A percentile compares a stretch with the other conserved stretches of the same genome.
Evolutionary conservation across 805 yeast species (phyloP).

Genomic region (Starmera pachycereana): DNA sequence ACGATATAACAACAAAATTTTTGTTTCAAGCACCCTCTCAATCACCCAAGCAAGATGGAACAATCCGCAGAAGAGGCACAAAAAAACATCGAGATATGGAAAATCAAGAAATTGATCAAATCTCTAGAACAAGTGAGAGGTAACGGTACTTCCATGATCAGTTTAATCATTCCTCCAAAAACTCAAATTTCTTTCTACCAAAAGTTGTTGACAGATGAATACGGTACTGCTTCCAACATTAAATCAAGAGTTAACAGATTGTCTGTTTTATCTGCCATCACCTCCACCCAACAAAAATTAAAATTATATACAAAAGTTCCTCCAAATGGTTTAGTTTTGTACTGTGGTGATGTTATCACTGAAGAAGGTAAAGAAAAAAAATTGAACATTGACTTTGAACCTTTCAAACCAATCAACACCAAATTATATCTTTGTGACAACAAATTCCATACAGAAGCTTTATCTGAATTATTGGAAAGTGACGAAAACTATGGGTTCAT

Average conservation of each 20-base stretch:
- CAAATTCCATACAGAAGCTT: constrained; percentile 96
- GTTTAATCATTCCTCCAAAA: constrained; percentile 89
- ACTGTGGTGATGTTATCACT: constrained; percentile 97
- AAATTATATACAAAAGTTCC: constrained; percentile 87
- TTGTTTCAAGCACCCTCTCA: background rate
- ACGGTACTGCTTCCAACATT: constrained; percentile 97
- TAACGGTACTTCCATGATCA: constrained; percentile 98
- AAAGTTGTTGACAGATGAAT: constrained; percentile 94
- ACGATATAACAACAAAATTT: background rate
- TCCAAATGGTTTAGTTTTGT: constrained; percentile 86
- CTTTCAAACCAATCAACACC: constrained; percentile 98
- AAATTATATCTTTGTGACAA: constrained; percentile 92
- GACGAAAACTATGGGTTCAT: constrained; percentile 97
- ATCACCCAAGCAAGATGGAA: constrained; percentile 19
- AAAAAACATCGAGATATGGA: constrained; percentile 97
- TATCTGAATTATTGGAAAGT: constrained; percentile 85
- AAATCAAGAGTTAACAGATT: constrained; percentile 95
- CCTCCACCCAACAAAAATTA: constrained; percentile 94
- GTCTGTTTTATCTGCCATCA: constrained; percentile 92
- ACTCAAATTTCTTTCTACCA: constrained; percentile 84
- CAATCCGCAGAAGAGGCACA: constrained; percentile 59
- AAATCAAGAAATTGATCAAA: constrained; percentile 89
- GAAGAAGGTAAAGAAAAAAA: constrained; percentile 97
- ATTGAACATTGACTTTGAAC: constrained; percentile 94
- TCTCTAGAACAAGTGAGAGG: constrained; percentile 89